Percentiles rank a stretch among this genome's conserved stretches.
phyloP scores from a whole-genome alignment of 306 rosid species.

The Ormosia emarginata region DNA sequence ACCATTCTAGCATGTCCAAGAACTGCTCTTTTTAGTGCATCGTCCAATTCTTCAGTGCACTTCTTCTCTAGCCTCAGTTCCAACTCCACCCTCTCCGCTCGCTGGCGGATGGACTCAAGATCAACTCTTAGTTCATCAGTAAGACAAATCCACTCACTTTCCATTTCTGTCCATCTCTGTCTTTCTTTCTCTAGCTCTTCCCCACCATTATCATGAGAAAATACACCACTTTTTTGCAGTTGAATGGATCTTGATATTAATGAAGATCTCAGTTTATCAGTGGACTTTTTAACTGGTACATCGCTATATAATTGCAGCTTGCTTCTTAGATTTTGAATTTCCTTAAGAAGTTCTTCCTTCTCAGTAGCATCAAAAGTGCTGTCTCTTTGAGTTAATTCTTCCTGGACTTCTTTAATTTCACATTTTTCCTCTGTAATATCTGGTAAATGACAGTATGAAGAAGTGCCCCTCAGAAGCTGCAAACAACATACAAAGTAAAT shows the following conservation, averaged over 20 bases:
- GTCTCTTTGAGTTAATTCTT: slow-evolving; percentile 33
- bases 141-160: slow-evolving; percentile 93
- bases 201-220: slow-evolving; percentile 31
- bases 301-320: slow-evolving; percentile 57
- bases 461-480: slow-evolving; percentile 38
- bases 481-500: slow-evolving; percentile 18
- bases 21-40: slow-evolving; percentile 75
- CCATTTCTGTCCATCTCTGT: slow-evolving; percentile 94
- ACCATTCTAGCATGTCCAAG: slow-evolving; percentile 87
- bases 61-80: slow-evolving; percentile 71
- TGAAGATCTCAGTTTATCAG: slow-evolving; percentile 79
- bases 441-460: slow-evolving; percentile 26
- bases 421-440: slow-evolving; percentile 54
- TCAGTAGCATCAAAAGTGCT: slow-evolving; percentile 51
- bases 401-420: slow-evolving; percentile 74
- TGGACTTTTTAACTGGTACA: slow-evolving; percentile 53
- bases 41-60: slow-evolving; percentile 81
- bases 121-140: slow-evolving; percentile 92
- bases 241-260: slow-evolving; percentile 75
- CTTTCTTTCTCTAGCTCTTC: slow-evolving; percentile 84
- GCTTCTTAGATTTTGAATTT: slow-evolving; percentile 69
- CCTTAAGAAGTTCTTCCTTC: slow-evolving; percentile 88
- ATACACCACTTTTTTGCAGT: slow-evolving; percentile 50
- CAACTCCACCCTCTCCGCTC: slow-evolving; percentile 68
- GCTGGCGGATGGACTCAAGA: slow-evolving; percentile 60